These are phyloP conservation scores for Forsythia suspensa DNA, from an alignment of 257 asterid species.

Conservation along the genomic window DNA sequence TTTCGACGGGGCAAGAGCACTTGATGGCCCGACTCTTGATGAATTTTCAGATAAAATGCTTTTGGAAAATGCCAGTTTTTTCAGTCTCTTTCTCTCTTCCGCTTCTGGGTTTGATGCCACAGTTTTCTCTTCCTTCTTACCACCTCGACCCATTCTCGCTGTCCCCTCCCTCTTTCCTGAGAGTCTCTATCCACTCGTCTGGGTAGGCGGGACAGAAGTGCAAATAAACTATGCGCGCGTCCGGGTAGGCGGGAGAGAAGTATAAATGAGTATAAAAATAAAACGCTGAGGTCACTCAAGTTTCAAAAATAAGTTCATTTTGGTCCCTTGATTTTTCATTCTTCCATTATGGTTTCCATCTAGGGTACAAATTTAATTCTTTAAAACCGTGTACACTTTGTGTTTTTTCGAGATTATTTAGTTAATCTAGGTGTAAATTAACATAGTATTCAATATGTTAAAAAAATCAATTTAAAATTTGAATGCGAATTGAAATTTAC, in stretches of 20 bases:
- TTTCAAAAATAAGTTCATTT: neutral
- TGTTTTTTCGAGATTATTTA: too few species aligned
- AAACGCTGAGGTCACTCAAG: neutral
- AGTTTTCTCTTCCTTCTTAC: conserved; percentile 36
- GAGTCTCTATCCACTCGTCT: neutral
- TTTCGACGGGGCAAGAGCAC: conserved; percentile 62
- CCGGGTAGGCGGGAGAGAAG: neutral
- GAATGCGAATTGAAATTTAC: too few species aligned
- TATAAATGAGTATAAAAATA: neutral
- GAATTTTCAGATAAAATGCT: conserved; percentile 46
- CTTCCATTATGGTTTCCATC: too few species aligned
- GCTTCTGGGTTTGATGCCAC: conserved; percentile 44
- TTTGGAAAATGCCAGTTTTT: conserved; percentile 50
- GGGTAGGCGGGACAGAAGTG: neutral
- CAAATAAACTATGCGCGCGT: neutral
- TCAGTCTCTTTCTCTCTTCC: conserved; percentile 63
- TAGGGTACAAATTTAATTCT: too few species aligned
- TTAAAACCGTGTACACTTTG: too few species aligned
- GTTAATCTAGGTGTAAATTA: too few species aligned
- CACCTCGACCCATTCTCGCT: conserved; percentile 47
- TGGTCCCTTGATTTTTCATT: neutral
- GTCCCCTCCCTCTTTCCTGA: neutral
- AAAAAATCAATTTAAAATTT: too few species aligned
- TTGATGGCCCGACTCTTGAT: conserved; percentile 33
- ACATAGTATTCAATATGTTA: too few species aligned